phyloP scores from a whole-genome alignment of 495 filamentous ascomycete species.

The Neurospora sp. region DNA sequence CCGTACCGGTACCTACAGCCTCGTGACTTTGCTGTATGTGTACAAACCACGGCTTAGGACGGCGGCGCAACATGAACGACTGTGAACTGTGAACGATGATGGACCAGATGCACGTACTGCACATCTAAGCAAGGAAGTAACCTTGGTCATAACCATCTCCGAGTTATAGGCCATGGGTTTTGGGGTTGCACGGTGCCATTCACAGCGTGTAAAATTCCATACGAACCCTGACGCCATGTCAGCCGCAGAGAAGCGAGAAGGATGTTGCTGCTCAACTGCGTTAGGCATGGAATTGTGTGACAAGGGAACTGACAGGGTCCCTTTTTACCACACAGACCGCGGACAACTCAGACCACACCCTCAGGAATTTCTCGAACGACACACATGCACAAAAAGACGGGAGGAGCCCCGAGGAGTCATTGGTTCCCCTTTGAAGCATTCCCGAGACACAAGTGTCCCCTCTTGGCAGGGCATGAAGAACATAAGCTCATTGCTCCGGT shows the following conservation, averaged over 20 bases:
- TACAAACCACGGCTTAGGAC: not conserved
- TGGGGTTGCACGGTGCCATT: not conserved
- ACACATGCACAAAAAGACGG: not conserved
- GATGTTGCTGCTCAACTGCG: not conserved
- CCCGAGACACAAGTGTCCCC: not conserved
- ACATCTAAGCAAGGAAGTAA: not conserved
- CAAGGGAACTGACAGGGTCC: not conserved
- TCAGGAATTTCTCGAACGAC: not conserved
- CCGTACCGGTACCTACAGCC: not conserved
- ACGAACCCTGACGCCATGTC: not conserved
- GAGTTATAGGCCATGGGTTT: not conserved
- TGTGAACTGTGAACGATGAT: not conserved
- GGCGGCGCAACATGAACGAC: not conserved
- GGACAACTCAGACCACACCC: not conserved
- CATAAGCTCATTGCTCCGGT: not conserved
- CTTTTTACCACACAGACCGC: not conserved
- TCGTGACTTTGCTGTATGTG: not conserved
- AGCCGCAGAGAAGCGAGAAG: slow-evolving; percentile 2
- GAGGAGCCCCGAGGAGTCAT: not conserved
- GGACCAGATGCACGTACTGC: not conserved
- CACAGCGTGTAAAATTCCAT: not conserved
- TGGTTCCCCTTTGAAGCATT: not conserved
- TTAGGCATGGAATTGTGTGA: not conserved
- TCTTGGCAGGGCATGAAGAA: not conserved
- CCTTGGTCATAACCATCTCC: not conserved